Conservation (phyloP, 768 basidiomycete genomes). For the Panaeolus cyanescens region DNA sequence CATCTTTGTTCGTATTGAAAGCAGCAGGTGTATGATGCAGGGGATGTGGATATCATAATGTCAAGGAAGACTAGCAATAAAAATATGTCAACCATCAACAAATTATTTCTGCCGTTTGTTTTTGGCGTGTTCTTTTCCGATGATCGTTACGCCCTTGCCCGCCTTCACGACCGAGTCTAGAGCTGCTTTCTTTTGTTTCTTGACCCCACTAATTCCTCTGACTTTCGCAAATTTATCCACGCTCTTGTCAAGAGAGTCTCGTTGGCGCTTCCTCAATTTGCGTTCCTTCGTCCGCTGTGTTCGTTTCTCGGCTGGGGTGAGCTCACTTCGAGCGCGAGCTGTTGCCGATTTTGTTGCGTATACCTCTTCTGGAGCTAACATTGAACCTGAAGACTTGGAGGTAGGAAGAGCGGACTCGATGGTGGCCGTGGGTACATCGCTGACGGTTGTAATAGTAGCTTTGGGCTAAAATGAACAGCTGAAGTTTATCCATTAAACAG, state of each 20-base stretch:
- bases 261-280: slow-evolving; percentile 70
- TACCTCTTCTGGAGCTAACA: slow-evolving; percentile 94
- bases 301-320: slow-evolving; percentile 85
- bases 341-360: slow-evolving; percentile 60
- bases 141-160: slow-evolving; percentile 84
- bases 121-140: slow-evolving; percentile 64
- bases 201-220: slow-evolving; percentile 55
- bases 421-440: slow-evolving; percentile 78
- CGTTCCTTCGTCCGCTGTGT: slow-evolving; percentile 66
- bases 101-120: slow-evolving; percentile 33
- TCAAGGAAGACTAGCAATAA: background rate
- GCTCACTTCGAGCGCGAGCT: slow-evolving; percentile 70
- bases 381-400: slow-evolving; percentile 67
- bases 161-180: slow-evolving; percentile 81
- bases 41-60: background rate
- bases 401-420: slow-evolving; percentile 93
- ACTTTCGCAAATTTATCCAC: slow-evolving; percentile 64
- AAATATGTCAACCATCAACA: background rate
- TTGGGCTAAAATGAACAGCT: slow-evolving; percentile 63
- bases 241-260: slow-evolving; percentile 62
- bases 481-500: background rate
- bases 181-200: slow-evolving; percentile 84
- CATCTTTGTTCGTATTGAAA: too few relatives aligned
- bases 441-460: slow-evolving; percentile 79
- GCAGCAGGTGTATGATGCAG: too few relatives aligned